A percentile compares a stretch with the other conserved stretches of the same genome.
These are phyloP conservation scores for Irpex lacteus DNA, from an alignment of 1,284 basidiomycete species.

Conservation along the genomic window DNA sequence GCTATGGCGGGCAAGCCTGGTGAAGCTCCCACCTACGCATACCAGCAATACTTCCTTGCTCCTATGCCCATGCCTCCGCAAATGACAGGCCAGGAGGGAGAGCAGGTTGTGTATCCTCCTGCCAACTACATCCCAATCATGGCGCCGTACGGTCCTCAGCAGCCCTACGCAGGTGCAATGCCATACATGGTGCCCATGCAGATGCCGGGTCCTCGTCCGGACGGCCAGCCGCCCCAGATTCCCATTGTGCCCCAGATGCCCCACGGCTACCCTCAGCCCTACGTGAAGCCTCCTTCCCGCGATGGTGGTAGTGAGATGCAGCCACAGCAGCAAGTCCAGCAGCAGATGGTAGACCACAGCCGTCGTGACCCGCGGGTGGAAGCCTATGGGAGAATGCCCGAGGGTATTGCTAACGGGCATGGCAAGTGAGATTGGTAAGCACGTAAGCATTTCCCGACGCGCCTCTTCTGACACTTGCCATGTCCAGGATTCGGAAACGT, in stretches of 20 bases:
- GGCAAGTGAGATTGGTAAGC: not conserved
- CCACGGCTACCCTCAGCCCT: slow-evolving; percentile 4
- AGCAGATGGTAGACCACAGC: slow-evolving; percentile 5
- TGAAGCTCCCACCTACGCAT: slow-evolving; percentile 43
- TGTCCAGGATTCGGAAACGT: not conserved
- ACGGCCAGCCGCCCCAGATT: slow-evolving; percentile 4
- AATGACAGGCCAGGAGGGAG: slow-evolving; percentile 42
- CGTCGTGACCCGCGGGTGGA: slow-evolving; percentile 12
- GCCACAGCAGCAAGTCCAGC: not conserved
- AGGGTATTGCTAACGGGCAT: slow-evolving; percentile 6
- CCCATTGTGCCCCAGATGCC: slow-evolving; percentile 4
- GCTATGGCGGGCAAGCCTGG: slow-evolving; percentile 46
- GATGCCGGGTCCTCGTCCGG: slow-evolving; percentile 27
- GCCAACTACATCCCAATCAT: slow-evolving; percentile 53
- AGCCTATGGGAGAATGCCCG: slow-evolving; percentile 2
- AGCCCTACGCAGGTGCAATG: slow-evolving; percentile 36
- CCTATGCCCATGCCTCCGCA: slow-evolving; percentile 40
- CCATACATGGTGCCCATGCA: slow-evolving; percentile 47
- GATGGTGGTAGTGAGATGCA: slow-evolving; percentile 3
- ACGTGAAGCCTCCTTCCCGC: slow-evolving; percentile 2
- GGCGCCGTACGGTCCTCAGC: slow-evolving; percentile 37
- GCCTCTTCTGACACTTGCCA: not conserved
- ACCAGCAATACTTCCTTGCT: slow-evolving; percentile 45
- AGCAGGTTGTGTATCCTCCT: slow-evolving; percentile 34
- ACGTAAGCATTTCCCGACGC: not conserved